phyloP scores from a whole-genome alignment of 768 basidiomycete species.

The Trametes maxima region DNA sequence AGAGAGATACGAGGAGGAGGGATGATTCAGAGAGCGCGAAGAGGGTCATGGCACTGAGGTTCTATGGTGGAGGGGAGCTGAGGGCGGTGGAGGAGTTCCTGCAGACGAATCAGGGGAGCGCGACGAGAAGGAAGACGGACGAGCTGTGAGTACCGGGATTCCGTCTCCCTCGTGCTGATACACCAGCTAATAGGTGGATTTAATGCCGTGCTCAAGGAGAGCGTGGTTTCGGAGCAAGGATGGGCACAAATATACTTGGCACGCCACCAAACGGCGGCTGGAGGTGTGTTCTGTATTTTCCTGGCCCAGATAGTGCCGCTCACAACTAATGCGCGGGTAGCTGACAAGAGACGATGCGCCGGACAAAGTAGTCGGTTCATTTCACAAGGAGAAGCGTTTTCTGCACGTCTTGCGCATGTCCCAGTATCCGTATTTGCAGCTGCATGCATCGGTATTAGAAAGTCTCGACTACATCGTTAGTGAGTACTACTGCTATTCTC shows the following conservation, averaged over 20 bases:
- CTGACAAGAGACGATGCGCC: constrained; percentile 35
- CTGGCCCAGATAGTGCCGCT: too few relatives aligned
- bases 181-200: constrained; percentile 10
- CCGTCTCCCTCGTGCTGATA: constrained; percentile 10
- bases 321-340: constrained; percentile 17
- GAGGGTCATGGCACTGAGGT: constrained; percentile 33
- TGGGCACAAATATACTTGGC: constrained; percentile 34
- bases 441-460: constrained; percentile 35
- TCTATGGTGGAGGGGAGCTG: constrained; percentile 33
- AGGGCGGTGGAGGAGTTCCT: constrained; percentile 36
- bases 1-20: constrained; percentile 24
- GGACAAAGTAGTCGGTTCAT: constrained; percentile 37
- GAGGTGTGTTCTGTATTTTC: constrained; percentile 26
- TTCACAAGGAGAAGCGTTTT: constrained; percentile 38
- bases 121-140: constrained; percentile 17
- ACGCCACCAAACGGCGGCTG: constrained; percentile 20
- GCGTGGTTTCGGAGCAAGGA: constrained; percentile 33
- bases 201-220: constrained; percentile 8
- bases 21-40: constrained; percentile 29
- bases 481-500: constrained; percentile 22
- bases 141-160: constrained; percentile 11
- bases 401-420: constrained; percentile 39
- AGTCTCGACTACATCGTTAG: constrained; percentile 41
- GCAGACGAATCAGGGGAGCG: constrained; percentile 8
- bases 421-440: constrained; percentile 39